Conservation (phyloP, 257 asterid genomes). For the Fraxinus pennsylvanica region DNA sequence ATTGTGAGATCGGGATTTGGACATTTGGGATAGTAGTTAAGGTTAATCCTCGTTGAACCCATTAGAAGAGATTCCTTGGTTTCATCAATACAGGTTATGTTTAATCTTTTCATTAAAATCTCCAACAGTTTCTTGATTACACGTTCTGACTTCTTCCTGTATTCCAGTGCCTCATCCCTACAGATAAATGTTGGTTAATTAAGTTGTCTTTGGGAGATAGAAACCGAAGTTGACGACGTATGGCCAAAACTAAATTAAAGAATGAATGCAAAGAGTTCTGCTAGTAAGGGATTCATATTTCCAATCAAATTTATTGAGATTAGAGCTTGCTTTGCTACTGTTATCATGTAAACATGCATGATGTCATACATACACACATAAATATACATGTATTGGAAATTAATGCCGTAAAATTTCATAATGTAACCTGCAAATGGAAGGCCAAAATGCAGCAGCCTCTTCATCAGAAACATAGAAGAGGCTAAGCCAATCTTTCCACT, state of each 20-base stretch:
- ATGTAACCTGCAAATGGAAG: constrained; percentile 40
- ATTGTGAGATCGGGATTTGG: constrained; percentile 49
- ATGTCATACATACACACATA: background rate
- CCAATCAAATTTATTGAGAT: too few relatives aligned
- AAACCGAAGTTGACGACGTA: background rate
- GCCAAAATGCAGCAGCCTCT: constrained; percentile 38
- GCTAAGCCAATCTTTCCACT: constrained; percentile 61
- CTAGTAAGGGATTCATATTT: too few relatives aligned
- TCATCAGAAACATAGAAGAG: constrained; percentile 34
- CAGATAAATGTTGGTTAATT: background rate
- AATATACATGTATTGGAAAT: background rate
- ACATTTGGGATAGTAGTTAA: constrained; percentile 49
- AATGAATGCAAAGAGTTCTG: too few relatives aligned
- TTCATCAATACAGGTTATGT: constrained; percentile 39
- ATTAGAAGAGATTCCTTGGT: constrained; percentile 37
- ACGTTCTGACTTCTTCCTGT: constrained; percentile 43
- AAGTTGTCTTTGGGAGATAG: background rate
- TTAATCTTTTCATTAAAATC: constrained; percentile 38
- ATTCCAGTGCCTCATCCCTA: constrained; percentile 52
- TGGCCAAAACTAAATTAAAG: too few relatives aligned
- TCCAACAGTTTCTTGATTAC: constrained; percentile 41
- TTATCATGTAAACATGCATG: background rate
- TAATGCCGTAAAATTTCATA: background rate
- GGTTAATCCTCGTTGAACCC: constrained; percentile 39
- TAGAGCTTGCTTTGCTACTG: background rate